Evolutionary conservation across 305 asterid genomes (phyloP).

Genomic region (Fraxinus nigra): DNA sequence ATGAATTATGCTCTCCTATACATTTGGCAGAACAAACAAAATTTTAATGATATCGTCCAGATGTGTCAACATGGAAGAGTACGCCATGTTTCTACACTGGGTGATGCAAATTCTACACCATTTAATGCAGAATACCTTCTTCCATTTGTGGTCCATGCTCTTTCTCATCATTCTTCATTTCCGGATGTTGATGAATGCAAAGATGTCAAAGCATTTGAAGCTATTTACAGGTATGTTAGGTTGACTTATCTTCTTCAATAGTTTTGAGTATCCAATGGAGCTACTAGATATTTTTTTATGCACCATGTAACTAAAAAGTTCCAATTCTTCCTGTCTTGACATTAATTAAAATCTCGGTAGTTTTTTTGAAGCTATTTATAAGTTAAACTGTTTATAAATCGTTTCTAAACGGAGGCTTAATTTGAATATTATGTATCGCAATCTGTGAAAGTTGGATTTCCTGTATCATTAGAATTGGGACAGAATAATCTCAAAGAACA

Average conservation of each 20-base stretch:
- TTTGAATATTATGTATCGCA: background rate
- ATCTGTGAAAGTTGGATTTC: background rate
- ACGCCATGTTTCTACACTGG: conserved; percentile 58
- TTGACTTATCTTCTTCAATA: conserved; percentile 22
- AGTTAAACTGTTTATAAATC: background rate
- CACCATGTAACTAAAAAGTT: conserved; percentile 20
- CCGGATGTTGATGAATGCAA: conserved; percentile 82
- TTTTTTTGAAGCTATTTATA: background rate
- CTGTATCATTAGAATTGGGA: background rate
- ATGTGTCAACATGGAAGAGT: conserved; percentile 83
- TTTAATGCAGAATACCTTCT: conserved; percentile 77
- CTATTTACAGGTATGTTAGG: conserved; percentile 75
- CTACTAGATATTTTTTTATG: conserved; percentile 16
- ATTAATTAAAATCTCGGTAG: conserved; percentile 8
- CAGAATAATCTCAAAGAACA: background rate
- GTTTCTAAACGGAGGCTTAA: background rate
- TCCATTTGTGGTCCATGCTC: conserved; percentile 86
- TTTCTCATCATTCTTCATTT: conserved; percentile 80
- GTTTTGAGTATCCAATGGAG: conserved; percentile 1
- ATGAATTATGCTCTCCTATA: conserved; percentile 24
- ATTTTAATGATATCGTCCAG: conserved; percentile 81
- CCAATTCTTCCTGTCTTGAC: conserved; percentile 8
- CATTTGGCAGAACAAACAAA: conserved; percentile 67
- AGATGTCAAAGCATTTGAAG: conserved; percentile 72
- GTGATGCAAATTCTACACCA: conserved; percentile 55